phyloP scores from a whole-genome alignment of 805 yeast species.

The Suhomyces faveliae region DNA sequence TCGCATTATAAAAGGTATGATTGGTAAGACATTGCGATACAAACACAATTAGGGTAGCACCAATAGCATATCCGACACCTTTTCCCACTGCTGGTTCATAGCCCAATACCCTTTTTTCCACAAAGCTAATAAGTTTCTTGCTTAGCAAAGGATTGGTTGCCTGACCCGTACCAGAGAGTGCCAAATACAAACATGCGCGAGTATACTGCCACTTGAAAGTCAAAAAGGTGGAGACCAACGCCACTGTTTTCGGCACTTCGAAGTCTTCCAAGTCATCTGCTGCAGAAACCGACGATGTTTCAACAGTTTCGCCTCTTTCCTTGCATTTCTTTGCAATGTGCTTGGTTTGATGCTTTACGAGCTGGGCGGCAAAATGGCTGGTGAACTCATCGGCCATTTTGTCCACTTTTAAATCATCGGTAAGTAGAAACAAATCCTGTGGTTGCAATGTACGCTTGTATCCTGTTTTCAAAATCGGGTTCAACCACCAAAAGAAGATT shows the following conservation, averaged over 20 bases:
- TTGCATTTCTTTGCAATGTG: constrained; percentile 26
- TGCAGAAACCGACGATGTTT: constrained; percentile 18
- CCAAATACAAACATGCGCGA: constrained; percentile 21
- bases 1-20: constrained; percentile 22
- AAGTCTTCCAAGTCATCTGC: constrained; percentile 32
- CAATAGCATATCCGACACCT: constrained; percentile 44
- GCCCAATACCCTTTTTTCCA: constrained; percentile 27
- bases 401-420: constrained; percentile 28
- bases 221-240: constrained; percentile 20
- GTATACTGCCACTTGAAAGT: constrained; percentile 32
- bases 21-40: constrained; percentile 19
- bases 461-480: constrained; percentile 62
- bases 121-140: constrained; percentile 36
- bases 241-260: constrained; percentile 20
- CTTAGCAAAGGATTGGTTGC: constrained; percentile 36
- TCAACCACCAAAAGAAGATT: constrained; percentile 65
- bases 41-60: constrained; percentile 30
- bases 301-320: constrained; percentile 22
- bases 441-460: constrained; percentile 70
- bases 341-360: constrained; percentile 13
- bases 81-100: constrained; percentile 24
- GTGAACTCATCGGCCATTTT: constrained; percentile 28
- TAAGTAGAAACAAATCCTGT: constrained; percentile 51
- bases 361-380: not conserved
- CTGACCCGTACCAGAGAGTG: constrained; percentile 23